Base-by-base conservation (phyloP, 2,329 filamentous ascomycete species). In the Cladophialophora exuberans region DNA sequence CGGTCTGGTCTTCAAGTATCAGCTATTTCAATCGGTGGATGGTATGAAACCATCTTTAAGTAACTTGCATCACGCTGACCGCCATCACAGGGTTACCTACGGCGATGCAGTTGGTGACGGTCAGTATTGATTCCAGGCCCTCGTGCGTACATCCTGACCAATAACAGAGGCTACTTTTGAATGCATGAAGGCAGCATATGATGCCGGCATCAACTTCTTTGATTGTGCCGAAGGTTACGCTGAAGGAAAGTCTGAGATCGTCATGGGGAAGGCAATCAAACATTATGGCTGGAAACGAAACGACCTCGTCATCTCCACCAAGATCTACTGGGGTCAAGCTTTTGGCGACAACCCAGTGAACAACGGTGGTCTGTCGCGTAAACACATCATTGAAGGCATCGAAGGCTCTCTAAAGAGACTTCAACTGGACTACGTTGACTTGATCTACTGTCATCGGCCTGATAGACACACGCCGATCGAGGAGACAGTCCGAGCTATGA, bases 1-100 rank as follows among this genome's bases (percentile, higher is more conserved):
- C 81, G 81, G 33, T 87, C 85, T 13, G 87, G 88, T 50, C 79
- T 91, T 15, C 84, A 90, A 69, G 86, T 91, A 28, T 90, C 87
- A 23, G 80, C 84, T 41, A 86, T 91, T 59, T 86, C 85, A 1
- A 77, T 91, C 2, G 88, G 75, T 26, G 73, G 73, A 52, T 75
- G 72, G 73, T 65, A 48, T n/a, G 28, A 36, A 17, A 10, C 35
- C 13, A 30, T 4, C 4, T 11, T 13, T 11, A 5, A 30, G n/a
- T n/a, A 13, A 11, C 2, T 6, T 6, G 17, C 18, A 26, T n/a
- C 23, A 17, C 15, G 36, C 43, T 56, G 23, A 52, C 4, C 20
- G 31, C 4, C 15, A 6, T 43, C 3, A 23, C 39, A 56, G 85
- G 85, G 77, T 91, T 48, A 90, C 88, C 1, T 90, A 89, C 62